A percentile compares a stretch with the other conserved stretches of the same genome.
Conservation (phyloP, 2,329 filamentous ascomycete genomes). For the Pseudocercospora eumusae region DNA sequence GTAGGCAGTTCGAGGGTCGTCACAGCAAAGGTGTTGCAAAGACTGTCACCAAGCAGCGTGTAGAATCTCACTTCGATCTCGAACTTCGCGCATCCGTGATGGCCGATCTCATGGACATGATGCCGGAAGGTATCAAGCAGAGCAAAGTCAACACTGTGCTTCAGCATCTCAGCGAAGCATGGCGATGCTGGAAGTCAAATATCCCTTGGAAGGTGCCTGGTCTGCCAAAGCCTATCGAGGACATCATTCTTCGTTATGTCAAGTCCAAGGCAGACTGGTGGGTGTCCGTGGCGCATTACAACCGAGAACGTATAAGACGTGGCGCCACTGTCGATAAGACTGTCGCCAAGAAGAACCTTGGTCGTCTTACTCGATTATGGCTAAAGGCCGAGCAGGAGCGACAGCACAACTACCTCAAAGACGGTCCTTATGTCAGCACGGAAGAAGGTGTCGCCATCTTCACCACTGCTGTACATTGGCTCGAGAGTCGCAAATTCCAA, state of each 20-base stretch:
- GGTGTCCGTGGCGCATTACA: slow-evolving; percentile 99
- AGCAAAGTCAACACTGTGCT: slow-evolving; percentile 98
- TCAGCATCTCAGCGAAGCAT: slow-evolving; percentile 95
- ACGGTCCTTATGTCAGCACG: slow-evolving; percentile 95
- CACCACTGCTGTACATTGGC: slow-evolving; percentile 97
- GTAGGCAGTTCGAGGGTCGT: slow-evolving; percentile 95
- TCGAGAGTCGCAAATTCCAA: slow-evolving; percentile 96
- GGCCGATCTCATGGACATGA: slow-evolving; percentile 99
- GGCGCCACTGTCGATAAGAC: slow-evolving; percentile 99
- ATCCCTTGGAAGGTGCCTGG: slow-evolving; percentile 99
- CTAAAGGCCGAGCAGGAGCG: slow-evolving; percentile 97
- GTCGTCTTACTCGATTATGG: slow-evolving; percentile 91
- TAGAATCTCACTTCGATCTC: slow-evolving; percentile 97
- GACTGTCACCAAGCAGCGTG: slow-evolving; percentile 97
- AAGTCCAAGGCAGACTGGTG: slow-evolving; percentile 99
- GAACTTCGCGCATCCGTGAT: slow-evolving; percentile 97
- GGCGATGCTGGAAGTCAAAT: slow-evolving; percentile 99
- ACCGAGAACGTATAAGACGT: slow-evolving; percentile 91
- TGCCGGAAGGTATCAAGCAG: slow-evolving; percentile 99
- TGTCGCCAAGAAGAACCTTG: slow-evolving; percentile 98
- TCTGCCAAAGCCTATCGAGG: slow-evolving; percentile 93
- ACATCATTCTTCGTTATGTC: slow-evolving; percentile 96
- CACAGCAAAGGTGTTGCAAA: slow-evolving; percentile 99
- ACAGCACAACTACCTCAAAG: slow-evolving; percentile 99
- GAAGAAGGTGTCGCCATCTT: slow-evolving; percentile 99